phyloP scores from a whole-genome alignment of 2,329 filamentous ascomycete genomes.

The Calonectria pseudoturangicola region DNA sequence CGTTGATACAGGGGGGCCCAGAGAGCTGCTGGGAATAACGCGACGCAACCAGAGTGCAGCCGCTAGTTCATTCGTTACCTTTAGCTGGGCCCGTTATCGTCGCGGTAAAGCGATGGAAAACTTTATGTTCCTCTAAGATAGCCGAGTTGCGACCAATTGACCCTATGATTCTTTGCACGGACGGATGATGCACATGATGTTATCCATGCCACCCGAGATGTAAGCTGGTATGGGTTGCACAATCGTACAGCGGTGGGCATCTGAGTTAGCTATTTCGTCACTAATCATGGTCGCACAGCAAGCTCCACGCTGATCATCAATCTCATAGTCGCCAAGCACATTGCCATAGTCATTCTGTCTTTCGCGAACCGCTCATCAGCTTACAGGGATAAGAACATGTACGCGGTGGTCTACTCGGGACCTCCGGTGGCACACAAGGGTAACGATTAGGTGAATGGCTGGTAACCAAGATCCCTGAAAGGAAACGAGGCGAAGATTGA shows the following conservation, averaged over 20 bases:
- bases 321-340: conserved; percentile 32
- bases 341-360: conserved; percentile 35
- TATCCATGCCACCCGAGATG: conserved; percentile 31
- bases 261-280: not conserved
- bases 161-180: conserved; percentile 1
- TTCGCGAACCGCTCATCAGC: conserved; percentile 41
- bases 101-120: conserved; percentile 3
- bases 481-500: conserved; percentile 39
- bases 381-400: conserved; percentile 41
- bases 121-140: not conserved
- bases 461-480: conserved; percentile 1
- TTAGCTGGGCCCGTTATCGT: not conserved
- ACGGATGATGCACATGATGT: conserved; percentile 18
- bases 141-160: conserved; percentile 19
- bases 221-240: conserved; percentile 29
- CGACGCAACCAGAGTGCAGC: not conserved
- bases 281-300: conserved; percentile 25
- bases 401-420: conserved; percentile 45
- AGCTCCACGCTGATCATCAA: conserved; percentile 30
- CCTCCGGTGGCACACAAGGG: conserved; percentile 42
- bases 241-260: conserved; percentile 10
- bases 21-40: not conserved
- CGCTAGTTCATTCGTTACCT: not conserved
- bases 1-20: not conserved
- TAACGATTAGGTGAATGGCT: conserved; percentile 42